Evolutionary conservation across 345 rosid genomes (phyloP).

Genomic region (Acer campestre): DNA sequence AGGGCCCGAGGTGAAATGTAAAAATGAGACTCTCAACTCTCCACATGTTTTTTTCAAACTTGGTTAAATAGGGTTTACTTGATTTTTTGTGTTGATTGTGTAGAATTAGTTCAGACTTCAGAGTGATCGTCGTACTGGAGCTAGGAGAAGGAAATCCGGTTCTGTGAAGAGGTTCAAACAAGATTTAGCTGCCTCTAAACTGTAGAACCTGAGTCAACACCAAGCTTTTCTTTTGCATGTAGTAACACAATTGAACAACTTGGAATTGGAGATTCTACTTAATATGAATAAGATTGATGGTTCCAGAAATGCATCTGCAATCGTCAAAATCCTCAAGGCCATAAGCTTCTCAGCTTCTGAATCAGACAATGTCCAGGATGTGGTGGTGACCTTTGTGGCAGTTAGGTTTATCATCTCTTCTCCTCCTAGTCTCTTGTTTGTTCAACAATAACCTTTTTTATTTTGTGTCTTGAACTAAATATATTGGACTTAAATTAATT

Average conservation of each 20-base stretch:
- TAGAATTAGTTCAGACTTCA: slow-evolving; percentile 53
- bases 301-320: slow-evolving; percentile 37
- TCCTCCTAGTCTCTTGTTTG: not conserved
- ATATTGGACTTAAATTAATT: not conserved
- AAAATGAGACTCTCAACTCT: too few relatives aligned
- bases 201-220: slow-evolving; percentile 39
- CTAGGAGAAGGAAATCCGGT: slow-evolving; percentile 89
- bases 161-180: slow-evolving; percentile 94
- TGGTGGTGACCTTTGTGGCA: slow-evolving; percentile 69
- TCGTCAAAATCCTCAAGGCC: slow-evolving; percentile 75
- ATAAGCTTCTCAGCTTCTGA: slow-evolving; percentile 68
- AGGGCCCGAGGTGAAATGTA: too few relatives aligned
- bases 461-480: not conserved
- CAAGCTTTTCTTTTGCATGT: slow-evolving; percentile 43
- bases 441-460: not conserved
- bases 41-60: too few relatives aligned
- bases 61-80: too few relatives aligned
- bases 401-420: slow-evolving; percentile 61
- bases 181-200: slow-evolving; percentile 45
- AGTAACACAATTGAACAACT: slow-evolving; percentile 41
- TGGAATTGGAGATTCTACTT: slow-evolving; percentile 47
- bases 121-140: slow-evolving; percentile 64
- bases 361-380: slow-evolving; percentile 63
- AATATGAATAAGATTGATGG: slow-evolving; percentile 44
- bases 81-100: slow-evolving; percentile 42